These are phyloP conservation scores for Boletus rubroflammeus DNA, from an alignment of 768 basidiomycete genomes.

Conservation along the genomic window DNA sequence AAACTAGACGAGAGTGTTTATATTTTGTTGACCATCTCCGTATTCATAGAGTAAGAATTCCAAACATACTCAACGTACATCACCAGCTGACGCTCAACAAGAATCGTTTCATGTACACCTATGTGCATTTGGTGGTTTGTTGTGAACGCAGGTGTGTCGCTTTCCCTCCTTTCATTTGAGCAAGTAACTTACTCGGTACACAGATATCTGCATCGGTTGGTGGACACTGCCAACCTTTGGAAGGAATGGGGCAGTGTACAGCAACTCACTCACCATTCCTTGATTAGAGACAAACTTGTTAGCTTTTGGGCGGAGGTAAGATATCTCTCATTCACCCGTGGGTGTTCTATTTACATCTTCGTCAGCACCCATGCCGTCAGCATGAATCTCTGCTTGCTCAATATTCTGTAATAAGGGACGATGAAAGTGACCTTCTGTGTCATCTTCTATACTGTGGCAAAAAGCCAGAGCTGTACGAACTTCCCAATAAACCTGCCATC, in stretches of 20 bases:
- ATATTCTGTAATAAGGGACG: conserved; percentile 4
- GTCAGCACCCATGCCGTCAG: conserved; percentile 12
- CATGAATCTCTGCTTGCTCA: conserved; percentile 6
- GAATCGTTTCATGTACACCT: conserved; percentile 26
- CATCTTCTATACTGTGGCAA: conserved; percentile 20
- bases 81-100: conserved; percentile 9
- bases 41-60: conserved; percentile 18
- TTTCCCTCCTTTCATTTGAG: neutral
- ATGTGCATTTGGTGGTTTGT: conserved; percentile 22
- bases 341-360: neutral
- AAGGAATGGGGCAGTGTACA: conserved; percentile 10
- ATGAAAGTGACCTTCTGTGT: conserved; percentile 14
- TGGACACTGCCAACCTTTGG: conserved; percentile 11
- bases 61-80: neutral
- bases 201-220: conserved; percentile 12
- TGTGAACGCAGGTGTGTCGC: conserved; percentile 3
- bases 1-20: conserved; percentile 1
- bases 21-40: conserved; percentile 9
- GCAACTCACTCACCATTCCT: conserved; percentile 14
- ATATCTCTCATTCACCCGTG: neutral
- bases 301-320: conserved; percentile 11
- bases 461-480: conserved; percentile 12
- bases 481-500: neutral
- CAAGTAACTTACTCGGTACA: neutral
- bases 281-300: conserved; percentile 15